Percentiles rank a stretch among this genome's conserved stretches.
phyloP scores from a whole-genome alignment of 805 yeast species.

The Helenozyma rhizophorensis region DNA sequence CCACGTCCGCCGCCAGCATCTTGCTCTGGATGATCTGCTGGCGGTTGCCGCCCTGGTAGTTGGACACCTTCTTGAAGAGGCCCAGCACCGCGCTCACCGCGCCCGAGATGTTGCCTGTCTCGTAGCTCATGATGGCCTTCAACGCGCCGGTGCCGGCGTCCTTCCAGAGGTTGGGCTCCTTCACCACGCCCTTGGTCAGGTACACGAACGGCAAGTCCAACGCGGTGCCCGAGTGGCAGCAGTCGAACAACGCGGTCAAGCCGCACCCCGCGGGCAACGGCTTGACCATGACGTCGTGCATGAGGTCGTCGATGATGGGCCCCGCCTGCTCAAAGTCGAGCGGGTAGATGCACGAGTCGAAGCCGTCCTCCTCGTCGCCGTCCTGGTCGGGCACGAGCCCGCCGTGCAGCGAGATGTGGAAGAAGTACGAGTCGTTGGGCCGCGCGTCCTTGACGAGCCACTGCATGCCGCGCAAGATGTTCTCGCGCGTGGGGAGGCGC shows the following conservation, averaged over 20 bases:
- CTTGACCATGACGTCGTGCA: slow-evolving; percentile 68
- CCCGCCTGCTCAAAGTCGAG: slow-evolving; percentile 67
- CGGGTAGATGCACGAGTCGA: slow-evolving; percentile 70
- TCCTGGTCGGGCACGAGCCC: slow-evolving; percentile 64
- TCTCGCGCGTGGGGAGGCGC: slow-evolving; percentile 59
- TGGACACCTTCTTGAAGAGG: slow-evolving; percentile 28
- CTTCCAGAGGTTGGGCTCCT: slow-evolving; percentile 74
- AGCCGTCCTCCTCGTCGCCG: slow-evolving; percentile 75
- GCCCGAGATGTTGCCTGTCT: slow-evolving; percentile 32
- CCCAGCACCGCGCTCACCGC: slow-evolving; percentile 33
- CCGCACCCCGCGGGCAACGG: slow-evolving; percentile 71
- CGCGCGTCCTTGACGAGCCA: slow-evolving; percentile 74
- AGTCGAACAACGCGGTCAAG: slow-evolving; percentile 75
- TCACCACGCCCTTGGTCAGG: slow-evolving; percentile 77
- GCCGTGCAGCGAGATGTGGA: slow-evolving; percentile 89
- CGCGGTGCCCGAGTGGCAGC: slow-evolving; percentile 84
- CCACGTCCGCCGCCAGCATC: slow-evolving; percentile 72
- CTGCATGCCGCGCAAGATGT: slow-evolving; percentile 73
- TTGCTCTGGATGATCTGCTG: slow-evolving; percentile 45
- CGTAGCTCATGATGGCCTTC: slow-evolving; percentile 20
- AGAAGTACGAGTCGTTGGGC: slow-evolving; percentile 73
- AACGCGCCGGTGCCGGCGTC: slow-evolving; percentile 69
- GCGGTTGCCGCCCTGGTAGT: slow-evolving; percentile 15
- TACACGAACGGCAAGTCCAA: slow-evolving; percentile 76
- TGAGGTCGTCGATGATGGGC: slow-evolving; percentile 65